A percentile compares a stretch with the other conserved stretches of the same genome.
These are phyloP conservation scores for Gossypium davidsonii DNA, from an alignment of 441 rosid genomes.

Conservation along the genomic window DNA sequence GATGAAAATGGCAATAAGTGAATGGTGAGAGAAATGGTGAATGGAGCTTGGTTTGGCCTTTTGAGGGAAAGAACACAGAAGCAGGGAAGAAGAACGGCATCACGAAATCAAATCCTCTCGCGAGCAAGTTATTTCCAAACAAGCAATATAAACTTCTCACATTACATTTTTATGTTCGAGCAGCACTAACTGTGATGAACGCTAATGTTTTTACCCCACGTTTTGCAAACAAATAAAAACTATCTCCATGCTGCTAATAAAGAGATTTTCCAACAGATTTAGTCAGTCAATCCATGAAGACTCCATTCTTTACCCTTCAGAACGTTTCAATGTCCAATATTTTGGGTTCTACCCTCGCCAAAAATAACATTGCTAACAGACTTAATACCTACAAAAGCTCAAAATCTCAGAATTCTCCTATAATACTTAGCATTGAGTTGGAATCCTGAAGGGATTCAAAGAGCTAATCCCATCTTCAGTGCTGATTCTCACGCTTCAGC, in stretches of 20 bases:
- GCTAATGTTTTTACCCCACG: background rate
- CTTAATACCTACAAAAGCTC: background rate
- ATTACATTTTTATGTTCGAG: background rate
- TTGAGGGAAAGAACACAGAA: background rate
- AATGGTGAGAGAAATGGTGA: background rate
- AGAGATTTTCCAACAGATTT: background rate
- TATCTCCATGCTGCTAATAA: background rate
- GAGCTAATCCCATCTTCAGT: background rate
- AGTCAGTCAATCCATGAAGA: background rate
- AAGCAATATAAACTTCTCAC: background rate
- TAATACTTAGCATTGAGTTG: background rate
- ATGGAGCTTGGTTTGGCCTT: background rate
- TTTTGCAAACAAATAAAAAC: background rate
- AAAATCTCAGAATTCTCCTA: background rate
- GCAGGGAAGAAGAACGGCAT: background rate
- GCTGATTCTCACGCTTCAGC: background rate
- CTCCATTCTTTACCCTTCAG: background rate
- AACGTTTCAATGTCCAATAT: background rate
- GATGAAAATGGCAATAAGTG: background rate
- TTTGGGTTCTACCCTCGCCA: background rate
- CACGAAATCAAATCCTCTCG: background rate
- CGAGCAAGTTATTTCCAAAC: background rate
- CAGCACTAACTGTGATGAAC: background rate
- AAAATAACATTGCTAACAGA: background rate
- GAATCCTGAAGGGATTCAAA: background rate